Evolutionary conservation across 2,329 filamentous ascomycete species (phyloP).

Genomic region (Mycocentrospora acerina): DNA sequence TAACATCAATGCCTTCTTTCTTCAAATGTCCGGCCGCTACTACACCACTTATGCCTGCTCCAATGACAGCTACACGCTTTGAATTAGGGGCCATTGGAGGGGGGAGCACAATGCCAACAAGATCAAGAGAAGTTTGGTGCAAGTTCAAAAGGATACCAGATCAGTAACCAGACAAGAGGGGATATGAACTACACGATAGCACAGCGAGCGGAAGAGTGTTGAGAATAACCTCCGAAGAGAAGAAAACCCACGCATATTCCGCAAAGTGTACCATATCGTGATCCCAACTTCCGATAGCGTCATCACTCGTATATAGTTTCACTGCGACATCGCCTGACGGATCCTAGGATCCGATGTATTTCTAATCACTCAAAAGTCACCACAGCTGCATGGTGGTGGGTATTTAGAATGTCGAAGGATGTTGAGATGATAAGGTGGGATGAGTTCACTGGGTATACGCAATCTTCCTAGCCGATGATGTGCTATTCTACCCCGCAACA

Average conservation of each 20-base stretch:
- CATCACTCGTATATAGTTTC: no score
- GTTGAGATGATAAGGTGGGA: slow-evolving; percentile 21
- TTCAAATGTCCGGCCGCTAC: slow-evolving; percentile 39
- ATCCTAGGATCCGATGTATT: no score
- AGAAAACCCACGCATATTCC: no score
- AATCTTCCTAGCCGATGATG: slow-evolving; percentile 35
- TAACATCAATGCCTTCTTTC: slow-evolving; percentile 47
- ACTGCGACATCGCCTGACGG: no score
- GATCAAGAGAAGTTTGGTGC: no score
- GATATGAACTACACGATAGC: no score
- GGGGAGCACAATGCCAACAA: no score
- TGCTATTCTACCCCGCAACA: slow-evolving; percentile 39
- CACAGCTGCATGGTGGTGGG: background rate
- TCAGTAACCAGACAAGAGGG: no score
- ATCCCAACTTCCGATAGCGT: no score
- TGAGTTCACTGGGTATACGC: slow-evolving; percentile 29
- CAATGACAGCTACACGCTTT: slow-evolving; percentile 36
- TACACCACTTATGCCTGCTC: slow-evolving; percentile 41
- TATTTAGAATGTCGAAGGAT: slow-evolving; percentile 1
- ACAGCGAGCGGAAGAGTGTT: no score
- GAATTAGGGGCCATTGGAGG: slow-evolving; percentile 21
- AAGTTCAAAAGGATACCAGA: background rate
- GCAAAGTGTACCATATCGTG: no score
- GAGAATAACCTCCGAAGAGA: no score
- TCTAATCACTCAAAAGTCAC: background rate